Evolutionary conservation across 768 basidiomycete species (phyloP).

Genomic region (Kockovaella imperatae): DNA sequence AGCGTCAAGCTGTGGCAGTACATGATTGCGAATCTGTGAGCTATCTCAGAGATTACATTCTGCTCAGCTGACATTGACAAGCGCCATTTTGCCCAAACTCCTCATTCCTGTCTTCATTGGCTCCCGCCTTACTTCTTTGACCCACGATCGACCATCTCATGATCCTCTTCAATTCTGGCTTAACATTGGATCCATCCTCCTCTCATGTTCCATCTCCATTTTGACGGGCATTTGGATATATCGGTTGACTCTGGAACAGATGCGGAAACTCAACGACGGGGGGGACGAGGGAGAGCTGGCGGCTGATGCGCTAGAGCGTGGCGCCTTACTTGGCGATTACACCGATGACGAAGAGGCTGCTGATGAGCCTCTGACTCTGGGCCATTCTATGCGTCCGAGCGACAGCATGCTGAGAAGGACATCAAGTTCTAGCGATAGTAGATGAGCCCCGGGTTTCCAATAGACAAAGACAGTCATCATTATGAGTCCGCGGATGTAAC

Average conservation of each 20-base stretch:
- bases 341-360: conserved; percentile 10
- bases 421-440: background rate
- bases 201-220: conserved; percentile 23
- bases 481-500: no score
- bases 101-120: conserved; percentile 43
- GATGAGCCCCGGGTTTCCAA: no score
- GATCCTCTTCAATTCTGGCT: conserved; percentile 40
- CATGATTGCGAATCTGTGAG: conserved; percentile 40
- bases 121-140: conserved; percentile 41
- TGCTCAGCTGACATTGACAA: background rate
- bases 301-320: conserved; percentile 35
- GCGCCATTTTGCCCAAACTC: conserved; percentile 35
- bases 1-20: conserved; percentile 40
- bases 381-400: background rate
- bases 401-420: background rate
- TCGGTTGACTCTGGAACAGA: conserved; percentile 36
- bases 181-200: conserved; percentile 35
- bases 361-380: background rate
- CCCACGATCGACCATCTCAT: conserved; percentile 14
- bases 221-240: conserved; percentile 40
- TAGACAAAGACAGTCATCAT: no score
- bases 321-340: conserved; percentile 32
- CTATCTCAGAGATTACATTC: no score
- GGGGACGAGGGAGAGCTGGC: conserved; percentile 26
- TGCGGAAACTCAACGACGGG: conserved; percentile 30